Percentiles rank a stretch among this genome's conserved stretches.
Conservation (phyloP, 2,329 filamentous ascomycete species). For the Arachnopeziza araneosa region DNA sequence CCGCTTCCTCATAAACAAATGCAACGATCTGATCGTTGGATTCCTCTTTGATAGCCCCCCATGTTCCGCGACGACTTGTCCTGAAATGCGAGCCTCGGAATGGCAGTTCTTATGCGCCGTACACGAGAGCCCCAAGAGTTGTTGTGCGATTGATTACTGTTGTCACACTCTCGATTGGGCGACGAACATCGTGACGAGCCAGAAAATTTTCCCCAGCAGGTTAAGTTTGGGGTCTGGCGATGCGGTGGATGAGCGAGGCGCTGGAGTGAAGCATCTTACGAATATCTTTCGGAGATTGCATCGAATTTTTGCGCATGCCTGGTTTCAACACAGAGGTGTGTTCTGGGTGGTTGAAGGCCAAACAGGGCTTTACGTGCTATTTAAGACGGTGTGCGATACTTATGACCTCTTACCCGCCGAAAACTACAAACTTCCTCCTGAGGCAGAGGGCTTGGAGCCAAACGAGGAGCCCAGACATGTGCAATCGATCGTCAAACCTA, state of each 20-base stretch:
- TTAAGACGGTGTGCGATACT: constrained; percentile 93
- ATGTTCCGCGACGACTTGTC: constrained; percentile 83
- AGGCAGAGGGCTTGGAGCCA: constrained; percentile 78
- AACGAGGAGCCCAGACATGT: constrained; percentile 37
- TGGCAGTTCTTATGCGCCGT: constrained; percentile 99
- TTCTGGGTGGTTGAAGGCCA: constrained; percentile 92
- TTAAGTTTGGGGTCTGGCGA: constrained; percentile 32
- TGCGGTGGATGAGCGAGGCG: constrained; percentile 52
- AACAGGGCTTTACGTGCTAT: constrained; percentile 91
- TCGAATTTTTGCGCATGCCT: constrained; percentile 95
- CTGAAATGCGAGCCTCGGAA: constrained; percentile 97
- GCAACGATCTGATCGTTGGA: constrained; percentile 85
- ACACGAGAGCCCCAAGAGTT: constrained; percentile 92
- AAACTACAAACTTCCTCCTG: constrained; percentile 90
- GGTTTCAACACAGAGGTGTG: constrained; percentile 93
- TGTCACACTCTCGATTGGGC: constrained; percentile 99
- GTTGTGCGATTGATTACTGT: constrained; percentile 98
- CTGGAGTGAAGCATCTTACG: constrained; percentile 75
- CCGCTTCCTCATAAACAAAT: constrained; percentile 90
- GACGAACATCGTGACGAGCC: constrained; percentile 86
- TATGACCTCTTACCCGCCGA: constrained; percentile 87
- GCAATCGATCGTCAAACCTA: constrained; percentile 33
- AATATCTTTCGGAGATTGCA: constrained; percentile 95
- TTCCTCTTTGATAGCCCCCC: constrained; percentile 88
- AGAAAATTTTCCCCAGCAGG: constrained; percentile 90